These are phyloP conservation scores for Ophidiomyces ophidiicola DNA, from an alignment of 2,329 filamentous ascomycete genomes.

Conservation along the genomic window DNA sequence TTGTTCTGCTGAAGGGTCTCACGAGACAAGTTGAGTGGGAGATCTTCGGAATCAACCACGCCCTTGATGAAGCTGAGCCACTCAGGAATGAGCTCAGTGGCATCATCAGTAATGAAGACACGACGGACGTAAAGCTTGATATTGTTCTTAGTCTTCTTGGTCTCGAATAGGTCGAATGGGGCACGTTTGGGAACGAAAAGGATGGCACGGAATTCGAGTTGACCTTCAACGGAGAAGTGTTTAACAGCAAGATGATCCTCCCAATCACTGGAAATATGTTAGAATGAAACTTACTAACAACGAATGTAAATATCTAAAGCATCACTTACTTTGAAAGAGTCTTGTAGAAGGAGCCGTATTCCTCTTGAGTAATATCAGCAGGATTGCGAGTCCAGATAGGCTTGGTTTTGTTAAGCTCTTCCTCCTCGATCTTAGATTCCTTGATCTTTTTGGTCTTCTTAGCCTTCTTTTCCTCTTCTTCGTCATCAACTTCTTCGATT, in stretches of 20 bases:
- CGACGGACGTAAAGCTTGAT: conserved; percentile 99
- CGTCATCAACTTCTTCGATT: conserved; percentile 83
- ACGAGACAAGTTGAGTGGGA: conserved; percentile 98
- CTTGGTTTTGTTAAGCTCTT: conserved; percentile 99
- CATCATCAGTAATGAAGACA: conserved; percentile 99
- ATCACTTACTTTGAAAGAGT: conserved; percentile 66
- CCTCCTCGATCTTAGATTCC: conserved; percentile 96
- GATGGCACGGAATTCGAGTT: conserved; percentile 99
- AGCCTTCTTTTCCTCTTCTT: conserved; percentile 74
- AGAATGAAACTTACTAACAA: conserved; percentile 8
- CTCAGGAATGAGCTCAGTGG: conserved; percentile 96
- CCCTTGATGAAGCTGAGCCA: conserved; percentile 99
- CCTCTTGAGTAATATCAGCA: conserved; percentile 83
- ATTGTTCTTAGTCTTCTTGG: conserved; percentile 99
- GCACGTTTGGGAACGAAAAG: conserved; percentile 99
- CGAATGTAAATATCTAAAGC: not conserved
- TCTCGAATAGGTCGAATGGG: conserved; percentile 99
- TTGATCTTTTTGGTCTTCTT: conserved; percentile 99
- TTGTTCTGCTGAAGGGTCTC: conserved; percentile 99
- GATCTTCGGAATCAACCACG: conserved; percentile 99
- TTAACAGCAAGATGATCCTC: conserved; percentile 99
- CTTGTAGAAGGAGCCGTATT: conserved; percentile 99
- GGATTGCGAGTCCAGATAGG: conserved; percentile 99
- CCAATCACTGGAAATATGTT: conserved; percentile 54
- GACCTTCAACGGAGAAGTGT: conserved; percentile 99